A percentile compares a stretch with the other conserved stretches of the same genome.
Evolutionary conservation across 2,329 filamentous ascomycete species (phyloP).

Genomic region (Exophiala sp.): DNA sequence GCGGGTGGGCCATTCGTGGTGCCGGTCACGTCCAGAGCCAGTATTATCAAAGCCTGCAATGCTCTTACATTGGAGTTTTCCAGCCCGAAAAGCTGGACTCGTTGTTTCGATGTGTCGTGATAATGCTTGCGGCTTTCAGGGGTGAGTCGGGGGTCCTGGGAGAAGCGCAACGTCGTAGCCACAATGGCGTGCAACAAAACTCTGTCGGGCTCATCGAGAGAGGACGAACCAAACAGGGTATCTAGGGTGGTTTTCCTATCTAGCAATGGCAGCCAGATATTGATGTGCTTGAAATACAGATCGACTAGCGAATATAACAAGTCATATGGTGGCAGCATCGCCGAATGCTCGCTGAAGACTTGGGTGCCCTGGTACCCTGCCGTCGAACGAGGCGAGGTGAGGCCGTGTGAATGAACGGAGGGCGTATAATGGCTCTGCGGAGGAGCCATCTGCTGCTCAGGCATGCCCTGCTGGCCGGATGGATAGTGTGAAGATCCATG

Average conservation of each 20-base stretch:
- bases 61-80: conserved; percentile 86
- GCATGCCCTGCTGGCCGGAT: conserved; percentile 5
- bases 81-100: conserved; percentile 77
- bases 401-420: conserved; percentile 23
- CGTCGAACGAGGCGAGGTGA: conserved; percentile 27
- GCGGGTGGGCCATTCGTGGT: conserved; percentile 84
- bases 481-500: conserved; percentile 24
- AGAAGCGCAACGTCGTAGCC: conserved; percentile 79
- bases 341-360: conserved; percentile 33
- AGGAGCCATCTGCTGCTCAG: conserved; percentile 14
- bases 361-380: conserved; percentile 18
- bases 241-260: conserved; percentile 77
- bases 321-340: conserved; percentile 62
- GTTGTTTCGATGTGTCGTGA: conserved; percentile 74
- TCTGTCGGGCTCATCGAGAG: conserved; percentile 66
- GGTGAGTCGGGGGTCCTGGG: conserved; percentile 66
- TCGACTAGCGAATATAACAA: conserved; percentile 67
- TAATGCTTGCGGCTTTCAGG: conserved; percentile 68
- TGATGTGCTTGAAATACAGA: conserved; percentile 72
- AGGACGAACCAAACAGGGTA: conserved; percentile 69
- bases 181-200: conserved; percentile 84
- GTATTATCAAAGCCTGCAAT: conserved; percentile 77
- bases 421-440: conserved; percentile 24
- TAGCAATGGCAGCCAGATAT: conserved; percentile 84
- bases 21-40: conserved; percentile 78